phyloP scores from a whole-genome alignment of 2,329 filamentous ascomycete genomes.

The Ceratocystis diversiconidia region DNA sequence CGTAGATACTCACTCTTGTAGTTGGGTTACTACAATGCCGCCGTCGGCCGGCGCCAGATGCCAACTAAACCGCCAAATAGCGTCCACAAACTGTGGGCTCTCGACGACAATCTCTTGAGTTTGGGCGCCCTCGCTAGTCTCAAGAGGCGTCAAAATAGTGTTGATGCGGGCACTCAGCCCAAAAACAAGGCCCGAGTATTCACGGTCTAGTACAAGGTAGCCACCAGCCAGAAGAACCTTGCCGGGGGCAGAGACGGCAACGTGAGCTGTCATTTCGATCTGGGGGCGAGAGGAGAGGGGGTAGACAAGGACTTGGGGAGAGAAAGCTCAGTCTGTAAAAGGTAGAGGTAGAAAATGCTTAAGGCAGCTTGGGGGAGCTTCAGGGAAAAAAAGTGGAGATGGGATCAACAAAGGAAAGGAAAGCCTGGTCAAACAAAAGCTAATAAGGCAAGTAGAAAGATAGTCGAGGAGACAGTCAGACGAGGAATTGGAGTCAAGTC shows the following conservation, averaged over 20 bases:
- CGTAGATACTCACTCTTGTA: slow-evolving; percentile 51
- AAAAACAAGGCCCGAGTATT: slow-evolving; percentile 63
- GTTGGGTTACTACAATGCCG: slow-evolving; percentile 69
- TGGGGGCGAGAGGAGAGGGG: not conserved
- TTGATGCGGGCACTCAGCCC: slow-evolving; percentile 55
- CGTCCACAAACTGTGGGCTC: slow-evolving; percentile 80
- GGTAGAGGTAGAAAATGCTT: too few species aligned
- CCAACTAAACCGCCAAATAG: slow-evolving; percentile 78
- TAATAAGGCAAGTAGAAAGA: not conserved
- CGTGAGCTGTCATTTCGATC: not conserved
- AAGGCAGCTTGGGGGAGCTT: not conserved
- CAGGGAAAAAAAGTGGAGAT: not conserved
- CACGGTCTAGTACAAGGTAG: slow-evolving; percentile 82
- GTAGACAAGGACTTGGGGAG: not conserved
- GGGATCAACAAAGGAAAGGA: not conserved
- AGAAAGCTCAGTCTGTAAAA: not conserved
- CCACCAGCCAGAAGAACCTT: slow-evolving; percentile 92
- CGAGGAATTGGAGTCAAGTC: too few species aligned
- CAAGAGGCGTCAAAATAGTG: slow-evolving; percentile 42
- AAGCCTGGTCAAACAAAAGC: not conserved
- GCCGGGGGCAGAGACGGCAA: slow-evolving; percentile 74
- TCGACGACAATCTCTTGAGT: slow-evolving; percentile 65
- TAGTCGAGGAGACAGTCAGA: too few species aligned
- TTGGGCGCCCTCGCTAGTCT: slow-evolving; percentile 48
- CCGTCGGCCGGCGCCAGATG: slow-evolving; percentile 53